Evolutionary conservation across 139 green algal genomes (phyloP), one percentile per base, ranked within the genome.

Genomic region (Pedinophyceae sp.): DNA sequence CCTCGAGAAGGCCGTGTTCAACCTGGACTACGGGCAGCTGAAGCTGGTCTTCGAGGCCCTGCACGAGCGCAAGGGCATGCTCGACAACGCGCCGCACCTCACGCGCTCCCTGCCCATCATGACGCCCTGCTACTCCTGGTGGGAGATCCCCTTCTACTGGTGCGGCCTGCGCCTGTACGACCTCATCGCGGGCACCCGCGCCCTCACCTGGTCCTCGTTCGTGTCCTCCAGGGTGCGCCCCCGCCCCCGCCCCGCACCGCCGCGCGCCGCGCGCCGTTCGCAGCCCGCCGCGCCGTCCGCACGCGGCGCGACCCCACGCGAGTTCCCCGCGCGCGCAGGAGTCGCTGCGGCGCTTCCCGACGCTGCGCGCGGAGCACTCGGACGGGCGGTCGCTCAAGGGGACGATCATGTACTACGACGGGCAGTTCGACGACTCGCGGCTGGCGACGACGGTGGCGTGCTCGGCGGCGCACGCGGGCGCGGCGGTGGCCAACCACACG

Each of bases 81-180:
- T 97, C 45, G 49, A 74, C 22, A 93, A 88, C 58, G 88, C 82
- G 23, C 78, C 84, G 2, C 80, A 94, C 71, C 71, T 97, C 0
- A 69, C 69, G 2, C 45, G 45, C 6, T 53, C 74, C 4, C 67
- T 94, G 48, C 80, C 83, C 30, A 95, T 94, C 58, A 87, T 94
- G 74, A 95, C 76, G 62, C 91, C 91, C n/a, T 97, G 89, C 75
- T 99, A 97, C 78, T 69, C 80, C 46, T 95, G 83, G 86, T 95
- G 78, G 83, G 91, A 99, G 79, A 70, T 95, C 50, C 89, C 91
- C 4, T 98, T 94, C 69, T 97, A 91, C 65, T 99, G 86, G 87
- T 63, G 72, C 3, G 86, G 87, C 1, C 67, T 95, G 30, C 92
- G 93, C 71, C 48, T 50, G 22, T 54, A 47, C 51, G 55, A 58